Conservation (phyloP, 2,329 filamentous ascomycete genomes). For the Pestalotiopsis sp. region DNA sequence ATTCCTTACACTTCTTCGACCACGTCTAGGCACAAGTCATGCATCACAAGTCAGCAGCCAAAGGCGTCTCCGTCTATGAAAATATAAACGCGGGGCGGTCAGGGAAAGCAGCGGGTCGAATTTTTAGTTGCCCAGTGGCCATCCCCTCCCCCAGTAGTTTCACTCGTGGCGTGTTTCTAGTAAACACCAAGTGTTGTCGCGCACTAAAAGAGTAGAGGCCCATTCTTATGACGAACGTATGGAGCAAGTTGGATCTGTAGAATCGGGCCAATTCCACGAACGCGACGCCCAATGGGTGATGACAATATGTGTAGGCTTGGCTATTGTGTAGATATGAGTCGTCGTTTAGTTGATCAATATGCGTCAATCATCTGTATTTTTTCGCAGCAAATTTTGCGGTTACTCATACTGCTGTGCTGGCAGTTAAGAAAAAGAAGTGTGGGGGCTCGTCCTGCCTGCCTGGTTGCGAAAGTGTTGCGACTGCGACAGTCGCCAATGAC, state of each 20-base stretch:
- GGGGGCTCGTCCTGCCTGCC: no score
- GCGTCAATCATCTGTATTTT: neutral
- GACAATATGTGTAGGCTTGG: neutral
- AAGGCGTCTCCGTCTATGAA: neutral
- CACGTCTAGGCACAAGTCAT: slow-evolving; percentile 7
- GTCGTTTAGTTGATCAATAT: neutral
- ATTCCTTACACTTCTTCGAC: neutral
- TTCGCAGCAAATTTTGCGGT: no score
- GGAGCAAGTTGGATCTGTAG: neutral
- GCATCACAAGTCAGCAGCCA: neutral
- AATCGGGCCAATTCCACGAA: slow-evolving; percentile 9
- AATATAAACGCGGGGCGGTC: slow-evolving; percentile 19
- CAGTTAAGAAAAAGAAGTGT: no score
- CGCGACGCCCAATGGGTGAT: neutral
- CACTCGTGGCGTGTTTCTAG: neutral
- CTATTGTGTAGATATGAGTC: neutral
- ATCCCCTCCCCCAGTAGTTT: slow-evolving; percentile 2
- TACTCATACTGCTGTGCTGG: no score
- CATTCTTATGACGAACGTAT: slow-evolving; percentile 12
- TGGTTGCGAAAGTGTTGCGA: no score
- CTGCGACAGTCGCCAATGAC: no score
- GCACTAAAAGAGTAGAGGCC: neutral
- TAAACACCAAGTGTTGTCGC: neutral
- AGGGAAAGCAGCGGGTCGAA: slow-evolving; percentile 13
- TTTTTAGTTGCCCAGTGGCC: slow-evolving; percentile 22